Percentiles rank a stretch among this genome's conserved stretches.
These are phyloP conservation scores for Kluyveromyces dobzhanskii DNA, from an alignment of 805 yeast genomes.

Conservation along the genomic window DNA sequence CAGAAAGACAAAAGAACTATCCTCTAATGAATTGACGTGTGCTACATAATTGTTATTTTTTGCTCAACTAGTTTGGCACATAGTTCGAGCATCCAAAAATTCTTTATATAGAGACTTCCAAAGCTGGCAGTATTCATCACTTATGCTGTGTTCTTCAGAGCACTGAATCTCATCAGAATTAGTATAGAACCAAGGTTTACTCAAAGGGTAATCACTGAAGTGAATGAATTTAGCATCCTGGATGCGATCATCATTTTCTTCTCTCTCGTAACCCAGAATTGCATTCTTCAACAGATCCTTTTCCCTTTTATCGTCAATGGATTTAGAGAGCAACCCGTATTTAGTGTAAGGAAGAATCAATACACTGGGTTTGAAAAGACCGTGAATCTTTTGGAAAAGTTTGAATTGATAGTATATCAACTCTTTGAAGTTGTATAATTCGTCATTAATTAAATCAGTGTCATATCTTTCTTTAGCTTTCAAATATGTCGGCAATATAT, in stretches of 20 bases:
- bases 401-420: constrained; percentile 23
- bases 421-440: constrained; percentile 11
- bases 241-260: constrained; percentile 37
- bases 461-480: constrained; percentile 7
- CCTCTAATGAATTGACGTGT: too few species aligned
- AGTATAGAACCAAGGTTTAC: constrained; percentile 52
- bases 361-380: constrained; percentile 19
- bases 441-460: constrained; percentile 10
- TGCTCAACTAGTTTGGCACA: constrained; percentile 11
- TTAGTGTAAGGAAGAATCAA: constrained; percentile 26
- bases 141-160: constrained; percentile 6
- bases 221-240: constrained; percentile 41
- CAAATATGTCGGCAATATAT: constrained; percentile 9
- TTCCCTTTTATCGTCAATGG: constrained; percentile 19
- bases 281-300: constrained; percentile 20
- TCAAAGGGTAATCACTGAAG: constrained; percentile 58
- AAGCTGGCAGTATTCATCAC: constrained; percentile 13
- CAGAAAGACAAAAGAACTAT: constrained; percentile 43
- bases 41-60: too few species aligned
- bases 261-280: constrained; percentile 19
- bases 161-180: constrained; percentile 18
- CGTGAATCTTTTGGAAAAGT: constrained; percentile 20
- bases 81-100: constrained; percentile 12
- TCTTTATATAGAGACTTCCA: constrained; percentile 21
- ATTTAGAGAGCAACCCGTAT: constrained; percentile 26